Percentiles rank a stretch among this genome's conserved stretches.
Evolutionary conservation across 495 filamentous ascomycete species (phyloP).

Genomic region (Penicillium nucicola): DNA sequence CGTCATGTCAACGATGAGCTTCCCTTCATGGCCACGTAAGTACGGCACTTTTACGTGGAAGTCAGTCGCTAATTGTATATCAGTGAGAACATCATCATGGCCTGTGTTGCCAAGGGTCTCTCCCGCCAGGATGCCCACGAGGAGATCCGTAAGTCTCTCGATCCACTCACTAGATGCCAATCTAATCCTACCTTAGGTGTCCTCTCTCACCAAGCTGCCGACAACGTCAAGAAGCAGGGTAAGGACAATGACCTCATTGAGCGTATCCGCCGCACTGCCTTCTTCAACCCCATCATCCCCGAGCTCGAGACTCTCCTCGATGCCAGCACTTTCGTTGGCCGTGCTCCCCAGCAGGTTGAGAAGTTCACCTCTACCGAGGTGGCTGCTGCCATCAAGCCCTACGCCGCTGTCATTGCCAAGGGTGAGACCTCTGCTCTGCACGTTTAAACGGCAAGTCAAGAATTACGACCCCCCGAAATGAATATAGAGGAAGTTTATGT

Average conservation of each 20-base stretch:
- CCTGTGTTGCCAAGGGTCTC: slow-evolving; percentile 67
- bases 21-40: slow-evolving; percentile 82
- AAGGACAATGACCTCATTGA: slow-evolving; percentile 81
- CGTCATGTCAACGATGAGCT: slow-evolving; percentile 71
- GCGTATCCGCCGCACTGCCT: slow-evolving; percentile 67
- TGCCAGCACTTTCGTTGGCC: slow-evolving; percentile 63
- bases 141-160: slow-evolving; percentile 55
- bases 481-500: slow-evolving; percentile 3
- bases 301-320: slow-evolving; percentile 76
- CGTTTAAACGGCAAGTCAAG: slow-evolving; percentile 34
- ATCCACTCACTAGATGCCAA: not conserved
- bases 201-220: slow-evolving; percentile 78
- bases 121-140: slow-evolving; percentile 92
- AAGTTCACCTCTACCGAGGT: slow-evolving; percentile 56
- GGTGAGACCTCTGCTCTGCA: slow-evolving; percentile 49
- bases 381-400: slow-evolving; percentile 49
- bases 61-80: slow-evolving; percentile 14
- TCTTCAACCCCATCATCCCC: slow-evolving; percentile 77
- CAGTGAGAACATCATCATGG: slow-evolving; percentile 76
- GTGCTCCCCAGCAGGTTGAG: slow-evolving; percentile 55
- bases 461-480: slow-evolving; percentile 5
- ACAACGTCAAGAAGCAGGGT: slow-evolving; percentile 77
- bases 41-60: slow-evolving; percentile 1
- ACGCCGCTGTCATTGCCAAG: slow-evolving; percentile 37
- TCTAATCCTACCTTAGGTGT: slow-evolving; percentile 49